Percentiles rank a stretch among this genome's conserved stretches.
Conservation (phyloP, 495 filamentous ascomycete genomes). For the Penicillium soppii region DNA sequence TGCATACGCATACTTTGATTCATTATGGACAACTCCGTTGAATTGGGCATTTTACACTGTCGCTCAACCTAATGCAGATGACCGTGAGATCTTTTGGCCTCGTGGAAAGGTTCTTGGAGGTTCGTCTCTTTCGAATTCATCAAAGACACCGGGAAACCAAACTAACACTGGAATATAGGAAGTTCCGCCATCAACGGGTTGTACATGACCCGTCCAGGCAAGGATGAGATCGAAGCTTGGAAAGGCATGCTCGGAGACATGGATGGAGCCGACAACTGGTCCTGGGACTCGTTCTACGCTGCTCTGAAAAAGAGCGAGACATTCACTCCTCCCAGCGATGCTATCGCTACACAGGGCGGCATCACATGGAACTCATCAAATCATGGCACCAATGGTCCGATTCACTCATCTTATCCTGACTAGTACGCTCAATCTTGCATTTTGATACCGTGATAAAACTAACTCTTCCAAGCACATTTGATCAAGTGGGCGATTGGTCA, state of each 20-base stretch:
- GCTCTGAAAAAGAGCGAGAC: constrained; percentile 42
- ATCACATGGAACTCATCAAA: constrained; percentile 35
- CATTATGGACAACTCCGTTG: constrained; percentile 34
- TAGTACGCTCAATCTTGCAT: constrained; percentile 19
- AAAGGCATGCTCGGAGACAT: constrained; percentile 30
- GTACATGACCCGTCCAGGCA: constrained; percentile 34
- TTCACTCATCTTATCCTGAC: constrained; percentile 53
- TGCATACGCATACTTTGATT: constrained; percentile 34
- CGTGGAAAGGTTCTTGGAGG: constrained; percentile 42
- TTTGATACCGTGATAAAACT: neutral
- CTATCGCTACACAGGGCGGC: constrained; percentile 35
- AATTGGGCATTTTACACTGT: constrained; percentile 38
- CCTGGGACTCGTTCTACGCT: constrained; percentile 32
- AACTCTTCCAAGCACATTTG: constrained; percentile 25
- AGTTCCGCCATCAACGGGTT: constrained; percentile 38
- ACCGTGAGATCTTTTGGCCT: constrained; percentile 33
- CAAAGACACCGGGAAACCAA: too few relatives aligned
- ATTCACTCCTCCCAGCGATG: constrained; percentile 34
- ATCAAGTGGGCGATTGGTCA: constrained; percentile 31
- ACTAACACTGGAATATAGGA: constrained; percentile 16
- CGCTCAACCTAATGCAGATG: constrained; percentile 31
- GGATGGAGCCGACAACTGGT: constrained; percentile 35
- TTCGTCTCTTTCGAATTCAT: constrained; percentile 1
- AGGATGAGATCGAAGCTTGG: constrained; percentile 35
- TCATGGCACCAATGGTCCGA: constrained; percentile 40